Evolutionary conservation across 176 grass and related monocot species (phyloP).

Genomic region (Metroxylon sagu): DNA sequence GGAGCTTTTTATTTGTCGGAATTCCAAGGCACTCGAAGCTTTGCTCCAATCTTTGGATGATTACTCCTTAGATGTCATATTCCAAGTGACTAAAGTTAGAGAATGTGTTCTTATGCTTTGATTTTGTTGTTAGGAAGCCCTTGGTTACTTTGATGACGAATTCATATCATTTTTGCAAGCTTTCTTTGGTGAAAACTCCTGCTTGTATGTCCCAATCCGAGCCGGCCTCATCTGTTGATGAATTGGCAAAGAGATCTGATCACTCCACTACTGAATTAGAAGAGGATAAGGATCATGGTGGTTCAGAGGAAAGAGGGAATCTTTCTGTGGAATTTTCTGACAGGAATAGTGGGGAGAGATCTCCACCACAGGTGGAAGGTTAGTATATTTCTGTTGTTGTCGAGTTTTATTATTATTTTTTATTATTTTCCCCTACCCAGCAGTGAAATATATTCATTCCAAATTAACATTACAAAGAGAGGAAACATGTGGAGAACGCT

Average conservation of each 20-base stretch:
- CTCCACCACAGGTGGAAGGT: conserved; percentile 10
- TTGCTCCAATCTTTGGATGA: too few species aligned
- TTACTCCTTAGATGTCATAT: too few species aligned
- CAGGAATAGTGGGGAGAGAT: conserved; percentile 11
- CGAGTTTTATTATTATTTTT: not conserved
- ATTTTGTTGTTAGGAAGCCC: conserved; percentile 45
- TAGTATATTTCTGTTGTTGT: not conserved
- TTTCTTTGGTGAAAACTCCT: conserved; percentile 63
- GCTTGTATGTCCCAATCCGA: conserved; percentile 11
- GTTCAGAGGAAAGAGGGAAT: conserved; percentile 16
- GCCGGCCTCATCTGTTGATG: not conserved
- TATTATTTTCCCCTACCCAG: not conserved
- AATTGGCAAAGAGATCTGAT: not conserved
- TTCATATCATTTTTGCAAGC: conserved; percentile 88
- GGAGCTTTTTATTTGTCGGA: too few species aligned
- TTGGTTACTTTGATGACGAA: conserved; percentile 64
- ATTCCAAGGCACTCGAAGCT: too few species aligned
- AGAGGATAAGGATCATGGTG: not conserved
- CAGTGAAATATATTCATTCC: not conserved
- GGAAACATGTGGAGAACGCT: too few species aligned
- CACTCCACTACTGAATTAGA: conserved; percentile 13
- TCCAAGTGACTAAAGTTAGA: too few species aligned
- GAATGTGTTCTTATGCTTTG: conserved; percentile 2
- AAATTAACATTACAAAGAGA: too few species aligned
- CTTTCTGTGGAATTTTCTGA: not conserved